phyloP scores from a whole-genome alignment of 148 eudicot genomes.

The Beta vulgaris region DNA sequence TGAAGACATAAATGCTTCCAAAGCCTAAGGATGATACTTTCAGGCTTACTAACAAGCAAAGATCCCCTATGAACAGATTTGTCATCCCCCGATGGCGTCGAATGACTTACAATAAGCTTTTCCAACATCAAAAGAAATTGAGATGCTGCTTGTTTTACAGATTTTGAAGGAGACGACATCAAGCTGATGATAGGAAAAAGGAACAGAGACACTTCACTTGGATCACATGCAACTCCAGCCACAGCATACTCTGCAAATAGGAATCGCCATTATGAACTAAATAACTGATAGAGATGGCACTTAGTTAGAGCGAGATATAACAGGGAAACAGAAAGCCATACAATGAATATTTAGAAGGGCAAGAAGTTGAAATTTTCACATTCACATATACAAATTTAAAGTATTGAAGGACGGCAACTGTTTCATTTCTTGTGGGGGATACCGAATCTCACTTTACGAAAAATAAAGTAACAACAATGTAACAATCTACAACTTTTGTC shows the following conservation, averaged over 20 bases:
- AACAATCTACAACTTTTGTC: not conserved
- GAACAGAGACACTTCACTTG: constrained; percentile 52
- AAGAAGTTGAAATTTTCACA: not conserved
- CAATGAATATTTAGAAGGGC: not conserved
- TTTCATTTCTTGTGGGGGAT: not conserved
- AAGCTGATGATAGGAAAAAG: constrained; percentile 72
- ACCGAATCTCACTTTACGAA: not conserved
- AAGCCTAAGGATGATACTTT: constrained; percentile 49
- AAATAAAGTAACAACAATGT: not conserved
- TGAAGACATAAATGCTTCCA: constrained; percentile 65
- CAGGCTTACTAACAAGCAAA: constrained; percentile 48
- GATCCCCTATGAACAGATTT: constrained; percentile 21
- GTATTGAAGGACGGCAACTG: not conserved
- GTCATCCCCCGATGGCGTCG: constrained; percentile 25
- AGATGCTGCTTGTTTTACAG: constrained; percentile 68
- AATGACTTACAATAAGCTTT: constrained; percentile 38
- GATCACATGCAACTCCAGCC: constrained; percentile 26
- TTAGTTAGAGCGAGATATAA: constrained; percentile 10
- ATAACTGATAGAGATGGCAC: not conserved
- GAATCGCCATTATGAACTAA: constrained; percentile 15
- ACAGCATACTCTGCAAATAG: constrained; percentile 40
- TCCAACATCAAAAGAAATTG: constrained; percentile 57
- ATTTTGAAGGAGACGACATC: constrained; percentile 74
- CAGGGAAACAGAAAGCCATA: not conserved
- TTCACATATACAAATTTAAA: not conserved